Evolutionary conservation across 768 basidiomycete species (phyloP).

Genomic region (Tylopilus rubrobrunneus): DNA sequence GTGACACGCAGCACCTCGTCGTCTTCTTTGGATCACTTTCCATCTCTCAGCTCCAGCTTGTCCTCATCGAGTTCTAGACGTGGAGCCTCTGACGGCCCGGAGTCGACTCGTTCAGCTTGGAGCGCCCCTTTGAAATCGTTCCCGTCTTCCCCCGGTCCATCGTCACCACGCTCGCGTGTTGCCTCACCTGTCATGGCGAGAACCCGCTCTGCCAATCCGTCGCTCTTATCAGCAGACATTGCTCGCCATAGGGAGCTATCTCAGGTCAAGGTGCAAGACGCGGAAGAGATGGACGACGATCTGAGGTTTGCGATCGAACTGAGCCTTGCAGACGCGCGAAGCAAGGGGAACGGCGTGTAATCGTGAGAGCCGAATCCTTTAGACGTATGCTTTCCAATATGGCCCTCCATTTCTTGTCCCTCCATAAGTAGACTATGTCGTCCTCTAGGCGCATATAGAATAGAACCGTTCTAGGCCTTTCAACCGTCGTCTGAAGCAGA

Average conservation of each 20-base stretch:
- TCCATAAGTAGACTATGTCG: background rate
- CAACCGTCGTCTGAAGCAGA: background rate
- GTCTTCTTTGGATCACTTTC: constrained; percentile 30
- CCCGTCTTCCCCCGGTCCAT: constrained; percentile 1
- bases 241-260: constrained; percentile 1
- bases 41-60: constrained; percentile 31
- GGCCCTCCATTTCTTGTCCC: background rate
- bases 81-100: constrained; percentile 11
- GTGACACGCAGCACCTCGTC: constrained; percentile 14
- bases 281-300: constrained; percentile 57
- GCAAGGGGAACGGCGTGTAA: constrained; percentile 12
- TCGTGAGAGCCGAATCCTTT: background rate
- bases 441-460: background rate
- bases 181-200: constrained; percentile 7
- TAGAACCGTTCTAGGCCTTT: background rate
- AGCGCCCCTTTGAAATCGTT: constrained; percentile 33
- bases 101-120: constrained; percentile 35
- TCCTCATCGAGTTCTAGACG: constrained; percentile 24
- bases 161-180: constrained; percentile 13
- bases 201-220: constrained; percentile 8
- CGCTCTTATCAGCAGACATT: constrained; percentile 14
- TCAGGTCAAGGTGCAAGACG: background rate
- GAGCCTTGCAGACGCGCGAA: constrained; percentile 55
- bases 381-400: background rate
- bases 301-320: constrained; percentile 61